Percentiles rank a stretch among this genome's conserved stretches.
phyloP scores from a whole-genome alignment of 176 grass and related monocot species.

The Puya raimondii region DNA sequence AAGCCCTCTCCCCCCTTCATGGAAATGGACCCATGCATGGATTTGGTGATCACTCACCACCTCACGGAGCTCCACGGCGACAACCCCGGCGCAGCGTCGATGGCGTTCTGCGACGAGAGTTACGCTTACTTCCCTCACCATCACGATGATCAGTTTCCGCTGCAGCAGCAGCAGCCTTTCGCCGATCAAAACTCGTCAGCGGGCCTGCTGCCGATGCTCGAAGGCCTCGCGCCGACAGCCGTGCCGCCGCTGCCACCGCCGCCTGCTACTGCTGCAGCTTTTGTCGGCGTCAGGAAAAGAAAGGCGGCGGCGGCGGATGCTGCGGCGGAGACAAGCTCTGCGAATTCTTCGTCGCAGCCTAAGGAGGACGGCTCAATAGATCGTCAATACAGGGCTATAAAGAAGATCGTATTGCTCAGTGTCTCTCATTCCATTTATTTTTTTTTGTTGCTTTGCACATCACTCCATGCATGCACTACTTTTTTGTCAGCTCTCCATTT shows the following conservation, averaged over 20 bases:
- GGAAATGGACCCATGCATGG: conserved; percentile 12
- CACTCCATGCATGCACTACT: too few species aligned
- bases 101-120: background rate
- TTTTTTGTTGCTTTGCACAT: too few species aligned
- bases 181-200: background rate
- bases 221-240: background rate
- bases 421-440: background rate
- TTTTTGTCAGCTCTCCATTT: too few species aligned
- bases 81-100: background rate
- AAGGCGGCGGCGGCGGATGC: background rate
- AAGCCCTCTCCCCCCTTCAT: conserved; percentile 2
- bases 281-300: background rate
- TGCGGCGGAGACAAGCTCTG: background rate
- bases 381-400: background rate
- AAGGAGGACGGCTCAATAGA: background rate
- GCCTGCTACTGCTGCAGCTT: background rate
- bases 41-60: conserved; percentile 1
- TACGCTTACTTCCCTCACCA: conserved; percentile 4
- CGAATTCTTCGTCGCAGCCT: background rate
- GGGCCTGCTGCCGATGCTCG: background rate
- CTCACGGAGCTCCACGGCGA: conserved; percentile 6
- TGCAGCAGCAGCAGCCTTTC: background rate
- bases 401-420: background rate
- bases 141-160: background rate
- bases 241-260: background rate